phyloP scores from a whole-genome alignment of 768 basidiomycete species.

The Xerocomus brunneocitrinus region DNA sequence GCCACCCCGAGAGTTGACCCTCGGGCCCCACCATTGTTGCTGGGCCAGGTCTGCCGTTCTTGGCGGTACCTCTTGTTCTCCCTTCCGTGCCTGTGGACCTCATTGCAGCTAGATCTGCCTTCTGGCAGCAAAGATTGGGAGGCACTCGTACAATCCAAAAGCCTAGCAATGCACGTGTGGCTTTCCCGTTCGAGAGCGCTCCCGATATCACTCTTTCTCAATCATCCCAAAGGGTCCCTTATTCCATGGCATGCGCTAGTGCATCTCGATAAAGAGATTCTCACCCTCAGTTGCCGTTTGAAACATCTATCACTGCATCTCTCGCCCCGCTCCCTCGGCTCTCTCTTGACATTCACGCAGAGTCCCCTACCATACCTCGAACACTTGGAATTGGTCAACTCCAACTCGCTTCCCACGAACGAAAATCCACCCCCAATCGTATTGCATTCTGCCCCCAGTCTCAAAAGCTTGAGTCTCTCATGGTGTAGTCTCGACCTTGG shows the following conservation, averaged over 20 bases:
- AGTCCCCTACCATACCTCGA: constrained; percentile 19
- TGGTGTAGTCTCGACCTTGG: constrained; percentile 27
- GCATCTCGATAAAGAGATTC: constrained; percentile 27
- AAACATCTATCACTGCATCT: constrained; percentile 19
- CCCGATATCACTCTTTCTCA: constrained; percentile 23
- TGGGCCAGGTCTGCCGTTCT: constrained; percentile 29
- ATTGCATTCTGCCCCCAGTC: constrained; percentile 24
- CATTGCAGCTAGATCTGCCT: constrained; percentile 23
- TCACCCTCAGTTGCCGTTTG: constrained; percentile 21
- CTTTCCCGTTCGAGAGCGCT: constrained; percentile 28
- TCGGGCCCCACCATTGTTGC: constrained; percentile 19
- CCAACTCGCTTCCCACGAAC: constrained; percentile 20
- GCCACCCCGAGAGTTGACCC: constrained; percentile 10
- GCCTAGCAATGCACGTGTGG: constrained; percentile 28
- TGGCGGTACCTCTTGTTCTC: constrained; percentile 29
- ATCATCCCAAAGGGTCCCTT: constrained; percentile 19
- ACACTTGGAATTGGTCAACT: constrained; percentile 25
- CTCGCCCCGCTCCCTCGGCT: constrained; percentile 22
- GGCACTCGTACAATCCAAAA: constrained; percentile 22
- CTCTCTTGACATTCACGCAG: constrained; percentile 27
- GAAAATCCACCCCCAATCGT: constrained; percentile 24
- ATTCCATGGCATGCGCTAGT: constrained; percentile 27
- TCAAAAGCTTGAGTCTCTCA: constrained; percentile 25
- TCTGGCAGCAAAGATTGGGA: constrained; percentile 20
- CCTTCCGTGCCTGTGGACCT: constrained; percentile 24